Evolutionary conservation across 2,329 filamentous ascomycete species (phyloP).

Genomic region (Penicillium sp.): DNA sequence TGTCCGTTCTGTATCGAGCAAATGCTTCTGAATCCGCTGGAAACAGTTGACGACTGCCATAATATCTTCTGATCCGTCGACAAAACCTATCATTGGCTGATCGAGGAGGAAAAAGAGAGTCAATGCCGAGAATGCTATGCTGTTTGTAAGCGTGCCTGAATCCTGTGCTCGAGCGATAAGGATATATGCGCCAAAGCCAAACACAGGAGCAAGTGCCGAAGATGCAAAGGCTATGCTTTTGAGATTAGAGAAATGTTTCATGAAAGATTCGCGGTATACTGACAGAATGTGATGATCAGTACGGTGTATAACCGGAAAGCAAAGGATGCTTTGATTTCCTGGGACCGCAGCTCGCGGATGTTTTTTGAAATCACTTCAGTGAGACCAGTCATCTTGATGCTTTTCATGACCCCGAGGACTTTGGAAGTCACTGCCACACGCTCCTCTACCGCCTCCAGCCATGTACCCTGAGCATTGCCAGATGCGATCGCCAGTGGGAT

Average conservation of each 20-base stretch:
- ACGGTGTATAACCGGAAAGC: conserved; percentile 16
- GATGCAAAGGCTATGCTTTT: conserved; percentile 21
- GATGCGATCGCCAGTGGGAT: conserved; percentile 18
- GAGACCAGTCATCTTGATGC: conserved; percentile 26
- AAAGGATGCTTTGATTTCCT: conserved; percentile 20
- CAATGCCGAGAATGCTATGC: conserved; percentile 22
- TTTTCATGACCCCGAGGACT: conserved; percentile 25
- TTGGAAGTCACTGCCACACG: conserved; percentile 24
- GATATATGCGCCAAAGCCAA: conserved; percentile 21
- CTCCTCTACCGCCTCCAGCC: conserved; percentile 23
- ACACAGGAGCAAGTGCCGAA: conserved; percentile 16
- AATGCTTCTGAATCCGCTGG: conserved; percentile 24
- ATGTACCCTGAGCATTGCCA: conserved; percentile 19
- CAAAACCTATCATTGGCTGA: conserved; percentile 18
- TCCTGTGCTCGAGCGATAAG: conserved; percentile 14
- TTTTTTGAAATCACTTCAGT: conserved; percentile 14
- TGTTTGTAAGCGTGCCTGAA: conserved; percentile 19
- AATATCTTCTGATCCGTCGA: conserved; percentile 18
- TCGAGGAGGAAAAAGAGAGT: conserved; percentile 24
- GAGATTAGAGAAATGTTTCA: not conserved
- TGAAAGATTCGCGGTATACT: not conserved
- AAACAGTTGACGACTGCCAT: conserved; percentile 24
- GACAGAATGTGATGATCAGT: conserved; percentile 18
- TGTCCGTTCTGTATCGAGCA: conserved; percentile 13
- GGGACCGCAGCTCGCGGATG: conserved; percentile 16